Percentiles rank a stretch among this genome's conserved stretches.
Conservation (phyloP, 192 early-diverging fungal species). For the Backusella macrospora region DNA sequence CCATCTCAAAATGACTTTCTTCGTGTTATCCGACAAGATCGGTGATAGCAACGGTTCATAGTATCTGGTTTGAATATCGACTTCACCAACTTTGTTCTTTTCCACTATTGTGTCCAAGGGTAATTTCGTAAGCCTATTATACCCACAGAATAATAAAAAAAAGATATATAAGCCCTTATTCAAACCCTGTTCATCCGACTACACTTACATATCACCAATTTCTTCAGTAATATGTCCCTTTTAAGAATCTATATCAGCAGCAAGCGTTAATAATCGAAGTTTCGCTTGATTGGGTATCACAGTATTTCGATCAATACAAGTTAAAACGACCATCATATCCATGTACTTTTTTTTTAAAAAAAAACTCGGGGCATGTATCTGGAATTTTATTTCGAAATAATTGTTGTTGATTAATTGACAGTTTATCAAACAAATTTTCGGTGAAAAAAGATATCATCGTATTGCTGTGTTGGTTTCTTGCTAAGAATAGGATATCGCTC, state of each 20-base stretch:
- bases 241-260: conserved; percentile 1
- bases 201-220: conserved; percentile 13
- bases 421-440: neutral
- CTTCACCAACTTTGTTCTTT: conserved; percentile 1
- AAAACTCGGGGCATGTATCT: conserved; percentile 5
- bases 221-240: neutral
- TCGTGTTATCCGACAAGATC: neutral
- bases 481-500: neutral
- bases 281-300: neutral
- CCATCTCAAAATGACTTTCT: conserved; percentile 11
- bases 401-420: neutral
- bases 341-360: neutral
- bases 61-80: conserved; percentile 14
- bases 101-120: neutral
- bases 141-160: conserved; percentile 8
- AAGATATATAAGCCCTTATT: conserved; percentile 1
- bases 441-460: neutral
- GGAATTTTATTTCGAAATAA: neutral
- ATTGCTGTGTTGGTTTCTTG: neutral
- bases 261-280: neutral
- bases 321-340: neutral
- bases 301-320: neutral
- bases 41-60: neutral
- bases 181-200: conserved; percentile 13
- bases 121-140: conserved; percentile 10